Percentiles rank a stretch among this genome's conserved stretches.
These are phyloP conservation scores for Ustilago sp. DNA, from an alignment of 1,284 basidiomycete genomes.

Conservation along the genomic window DNA sequence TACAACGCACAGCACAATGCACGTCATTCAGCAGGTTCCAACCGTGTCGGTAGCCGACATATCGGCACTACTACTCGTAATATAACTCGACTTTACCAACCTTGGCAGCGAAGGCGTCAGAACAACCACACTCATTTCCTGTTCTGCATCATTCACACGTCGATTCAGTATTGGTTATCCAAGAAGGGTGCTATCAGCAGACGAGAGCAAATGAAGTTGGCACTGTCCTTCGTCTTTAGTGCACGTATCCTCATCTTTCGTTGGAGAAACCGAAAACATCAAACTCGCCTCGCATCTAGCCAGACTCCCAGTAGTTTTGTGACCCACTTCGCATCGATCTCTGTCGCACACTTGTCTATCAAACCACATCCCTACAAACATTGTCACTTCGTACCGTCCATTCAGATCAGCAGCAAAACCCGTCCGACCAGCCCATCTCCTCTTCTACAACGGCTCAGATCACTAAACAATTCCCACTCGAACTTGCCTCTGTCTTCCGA, in stretches of 20 bases:
- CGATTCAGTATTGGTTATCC: no score
- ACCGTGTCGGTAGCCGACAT: background rate
- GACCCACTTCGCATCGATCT: no score
- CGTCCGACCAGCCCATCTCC: background rate
- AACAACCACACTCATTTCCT: background rate
- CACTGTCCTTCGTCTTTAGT: no score
- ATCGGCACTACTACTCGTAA: background rate
- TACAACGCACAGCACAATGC: background rate
- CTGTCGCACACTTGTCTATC: background rate
- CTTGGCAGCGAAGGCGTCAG: background rate
- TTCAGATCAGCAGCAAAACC: constrained; percentile 22
- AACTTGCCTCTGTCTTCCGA: background rate
- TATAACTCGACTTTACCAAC: background rate
- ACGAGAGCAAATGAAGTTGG: no score
- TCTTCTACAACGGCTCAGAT: background rate
- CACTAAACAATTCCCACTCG: constrained; percentile 17
- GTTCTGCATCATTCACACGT: background rate
- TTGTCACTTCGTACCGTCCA: background rate
- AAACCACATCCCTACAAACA: background rate
- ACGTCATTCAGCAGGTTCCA: background rate
- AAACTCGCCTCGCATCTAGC: no score
- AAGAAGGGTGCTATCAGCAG: no score
- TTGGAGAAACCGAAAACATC: no score
- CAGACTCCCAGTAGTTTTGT: no score
- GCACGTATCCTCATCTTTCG: no score